Evolutionary conservation across 305 asterid species (phyloP).

Genomic region (Solanum hybrid): DNA sequence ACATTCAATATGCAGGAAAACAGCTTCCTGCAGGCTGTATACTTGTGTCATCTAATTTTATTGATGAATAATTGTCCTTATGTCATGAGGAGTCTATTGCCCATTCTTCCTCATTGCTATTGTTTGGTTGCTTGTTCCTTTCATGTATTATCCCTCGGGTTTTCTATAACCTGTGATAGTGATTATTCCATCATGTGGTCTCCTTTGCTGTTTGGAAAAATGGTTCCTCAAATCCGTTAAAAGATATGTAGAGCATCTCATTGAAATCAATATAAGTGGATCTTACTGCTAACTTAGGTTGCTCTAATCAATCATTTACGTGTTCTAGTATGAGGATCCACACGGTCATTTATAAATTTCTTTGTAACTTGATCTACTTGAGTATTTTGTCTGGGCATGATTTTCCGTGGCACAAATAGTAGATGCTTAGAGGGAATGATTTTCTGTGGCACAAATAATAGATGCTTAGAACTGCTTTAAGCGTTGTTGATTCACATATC

Average conservation of each 20-base stretch:
- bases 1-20: not conserved
- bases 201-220: not conserved
- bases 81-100: not conserved
- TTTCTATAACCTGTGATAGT: not conserved
- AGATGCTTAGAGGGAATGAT: not conserved
- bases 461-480: not conserved
- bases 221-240: not conserved
- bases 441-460: not conserved
- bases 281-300: not conserved
- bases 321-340: not conserved
- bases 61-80: not conserved
- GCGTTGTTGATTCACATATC: not conserved
- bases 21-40: not conserved
- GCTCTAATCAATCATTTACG: not conserved
- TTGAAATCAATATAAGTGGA: not conserved
- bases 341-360: not conserved
- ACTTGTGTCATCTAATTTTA: not conserved
- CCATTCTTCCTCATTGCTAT: not conserved
- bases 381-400: not conserved
- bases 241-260: not conserved
- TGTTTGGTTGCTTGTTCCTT: not conserved
- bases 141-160: not conserved
- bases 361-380: not conserved
- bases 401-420: not conserved
- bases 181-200: not conserved